Evolutionary conservation across 2,329 filamentous ascomycete genomes (phyloP), one percentile per base, ranked within the genome.

Genomic region (Diplodia sapinea): DNA sequence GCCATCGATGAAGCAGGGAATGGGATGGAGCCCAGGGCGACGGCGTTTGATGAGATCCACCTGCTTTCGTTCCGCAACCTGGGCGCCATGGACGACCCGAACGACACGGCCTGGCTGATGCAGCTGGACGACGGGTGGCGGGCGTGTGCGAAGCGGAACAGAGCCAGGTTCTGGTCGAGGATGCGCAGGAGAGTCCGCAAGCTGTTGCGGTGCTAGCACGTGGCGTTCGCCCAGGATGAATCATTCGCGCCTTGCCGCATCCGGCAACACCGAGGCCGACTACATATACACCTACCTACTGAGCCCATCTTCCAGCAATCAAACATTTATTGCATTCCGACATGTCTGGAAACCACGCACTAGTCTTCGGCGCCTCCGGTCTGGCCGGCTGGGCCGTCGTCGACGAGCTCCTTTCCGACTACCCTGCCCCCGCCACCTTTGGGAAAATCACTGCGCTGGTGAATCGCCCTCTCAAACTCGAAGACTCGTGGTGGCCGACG

Each of bases 341-440:
- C 0, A 57, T 43, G 54, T 11, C 33, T 26, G 23, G 8, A 7
- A 31, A 78, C 67, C 75, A 80, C 50, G 80, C 80, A 2, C 74
- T 82, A 9, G 76, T 82, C 20, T 81, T 81, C 56, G 81, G 81
- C 38, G 77, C 77, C 54, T 79, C 78, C 11, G 80, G 81, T 9
- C 79, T 83, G 47, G 77, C 74, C 57, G 80, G 80, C 52, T 83
- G 80, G 81, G 77, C 79, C 7, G 74, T 81, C 43, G 74, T 80
- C 20, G 80, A 82, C 66, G 75, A 80, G 57, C 70, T 81, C 3
- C 70, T 78, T 7, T 70, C 74, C 52, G 74, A 76, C 52, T 82
- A 81, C 68, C 80, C 80, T 7, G 66, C 70, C 8, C 55, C 73
- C 26, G 73, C 73, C 7, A 71, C 71, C 6, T 82, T 80, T 73